Percentiles rank a stretch among this genome's conserved stretches.
These are phyloP conservation scores for Mycena filopes DNA, from an alignment of 768 basidiomycete species.

Conservation along the genomic window DNA sequence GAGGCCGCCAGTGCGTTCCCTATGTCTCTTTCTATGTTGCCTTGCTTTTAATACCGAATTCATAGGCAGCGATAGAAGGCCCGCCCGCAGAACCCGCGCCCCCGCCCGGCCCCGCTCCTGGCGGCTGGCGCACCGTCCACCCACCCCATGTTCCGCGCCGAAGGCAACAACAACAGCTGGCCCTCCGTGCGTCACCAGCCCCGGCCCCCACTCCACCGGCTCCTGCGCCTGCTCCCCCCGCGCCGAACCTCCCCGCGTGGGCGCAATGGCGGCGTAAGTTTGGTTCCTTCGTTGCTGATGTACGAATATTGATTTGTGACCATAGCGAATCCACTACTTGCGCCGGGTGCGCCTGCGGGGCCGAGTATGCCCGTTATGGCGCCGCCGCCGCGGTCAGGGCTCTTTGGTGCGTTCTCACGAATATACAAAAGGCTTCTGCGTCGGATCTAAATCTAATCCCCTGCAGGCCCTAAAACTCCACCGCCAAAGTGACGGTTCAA, in stretches of 20 bases:
- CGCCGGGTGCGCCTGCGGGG: slow-evolving; percentile 9
- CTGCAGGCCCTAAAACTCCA: slow-evolving; percentile 19
- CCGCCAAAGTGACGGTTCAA: slow-evolving; percentile 23
- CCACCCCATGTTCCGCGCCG: slow-evolving; percentile 45
- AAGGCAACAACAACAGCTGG: slow-evolving; percentile 38
- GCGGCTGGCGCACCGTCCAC: slow-evolving; percentile 65
- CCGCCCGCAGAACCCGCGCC: slow-evolving; percentile 32
- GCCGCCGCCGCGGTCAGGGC: slow-evolving; percentile 7
- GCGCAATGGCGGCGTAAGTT: slow-evolving; percentile 66
- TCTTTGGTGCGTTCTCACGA: slow-evolving; percentile 11
- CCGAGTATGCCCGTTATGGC: neutral
- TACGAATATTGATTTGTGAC: neutral
- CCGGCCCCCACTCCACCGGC: slow-evolving; percentile 40
- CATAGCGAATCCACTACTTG: slow-evolving; percentile 16
- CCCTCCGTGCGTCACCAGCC: slow-evolving; percentile 32
- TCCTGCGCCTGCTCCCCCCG: slow-evolving; percentile 37
- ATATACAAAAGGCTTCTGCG: too few relatives aligned
- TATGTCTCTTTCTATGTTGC: too few relatives aligned
- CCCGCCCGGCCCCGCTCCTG: slow-evolving; percentile 52
- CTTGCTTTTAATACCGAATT: too few relatives aligned
- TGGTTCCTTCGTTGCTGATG: neutral
- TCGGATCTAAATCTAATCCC: too few relatives aligned
- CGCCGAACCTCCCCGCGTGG: slow-evolving; percentile 49
- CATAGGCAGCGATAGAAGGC: slow-evolving; percentile 37
- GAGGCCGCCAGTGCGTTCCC: slow-evolving; percentile 50